phyloP scores from a whole-genome alignment of 768 basidiomycete species.

The Tulasnella sp. region DNA sequence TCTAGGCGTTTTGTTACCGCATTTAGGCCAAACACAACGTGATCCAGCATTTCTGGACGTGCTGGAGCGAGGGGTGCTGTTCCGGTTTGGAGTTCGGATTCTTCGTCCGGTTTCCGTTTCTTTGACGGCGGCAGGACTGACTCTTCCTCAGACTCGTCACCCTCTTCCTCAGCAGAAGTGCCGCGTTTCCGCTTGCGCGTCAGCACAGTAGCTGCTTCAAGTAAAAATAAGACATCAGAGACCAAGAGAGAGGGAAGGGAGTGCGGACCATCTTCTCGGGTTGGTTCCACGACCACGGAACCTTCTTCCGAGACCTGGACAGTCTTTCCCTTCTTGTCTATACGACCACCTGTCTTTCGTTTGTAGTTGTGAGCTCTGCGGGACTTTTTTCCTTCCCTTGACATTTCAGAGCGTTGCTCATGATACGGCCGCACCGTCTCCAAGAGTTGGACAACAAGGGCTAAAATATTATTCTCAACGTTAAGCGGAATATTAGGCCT shows the following conservation, averaged over 20 bases:
- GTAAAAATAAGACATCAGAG: not conserved
- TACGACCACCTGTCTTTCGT: not conserved
- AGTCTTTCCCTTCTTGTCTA: not conserved
- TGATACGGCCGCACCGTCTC: constrained; percentile 33
- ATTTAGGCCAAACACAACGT: constrained; percentile 66
- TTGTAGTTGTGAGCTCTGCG: not conserved
- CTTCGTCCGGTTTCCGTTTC: constrained; percentile 5
- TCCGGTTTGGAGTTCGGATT: not conserved
- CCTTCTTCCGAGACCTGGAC: not conserved
- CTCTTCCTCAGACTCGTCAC: not conserved
- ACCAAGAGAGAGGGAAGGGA: no score
- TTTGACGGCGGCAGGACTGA: not conserved
- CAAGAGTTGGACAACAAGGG: constrained; percentile 43
- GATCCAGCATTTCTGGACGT: constrained; percentile 39
- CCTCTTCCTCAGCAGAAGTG: not conserved
- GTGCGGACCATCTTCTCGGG: no score
- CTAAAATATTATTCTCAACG: constrained; percentile 54
- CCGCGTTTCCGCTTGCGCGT: not conserved
- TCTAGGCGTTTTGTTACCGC: constrained; percentile 70
- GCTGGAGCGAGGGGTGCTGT: not conserved
- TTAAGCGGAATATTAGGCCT: constrained; percentile 61
- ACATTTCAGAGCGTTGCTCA: constrained; percentile 30
- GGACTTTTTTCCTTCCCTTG: not conserved
- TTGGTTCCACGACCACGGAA: no score
- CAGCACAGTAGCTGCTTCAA: not conserved